Base-by-base conservation (phyloP, 129 eudicot genomes). In the Solidago caesia region DNA sequence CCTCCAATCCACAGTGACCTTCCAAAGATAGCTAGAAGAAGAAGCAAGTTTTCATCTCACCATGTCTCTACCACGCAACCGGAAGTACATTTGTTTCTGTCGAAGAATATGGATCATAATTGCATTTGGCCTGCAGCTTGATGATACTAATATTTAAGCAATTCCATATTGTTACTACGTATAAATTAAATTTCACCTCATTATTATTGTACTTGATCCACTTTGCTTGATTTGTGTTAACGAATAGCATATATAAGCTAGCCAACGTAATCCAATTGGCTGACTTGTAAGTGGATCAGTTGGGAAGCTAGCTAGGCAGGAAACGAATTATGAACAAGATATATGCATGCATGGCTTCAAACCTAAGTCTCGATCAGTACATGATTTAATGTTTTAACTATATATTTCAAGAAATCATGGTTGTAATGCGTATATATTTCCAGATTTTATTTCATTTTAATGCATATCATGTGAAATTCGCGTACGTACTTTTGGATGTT, bases 31-130 rank as follows among this genome's bases (percentile, higher is more conserved):
- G 47, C 63, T 70, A 29, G 45, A 70, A 70, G 45, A 70, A 70
- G 11, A 59, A 44, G n/a, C 58, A 60, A 73, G 68, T 44, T 73
- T 60, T 73, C 58, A 44, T 44, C 68, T 72, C 77, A 45, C 11
- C 45, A 44, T 25, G 68, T 51, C 26, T 70, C 63, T 51, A 70
- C 14, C 44, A 59, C 49, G 55, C 75, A 71, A 71, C 65, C 75
- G n/a, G 52, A 71, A 15, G 53, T 33, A 11, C 25, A 45, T 45
- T 26, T 73, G 48, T 58, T 45, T 58, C 10, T 33, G 62, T 77
- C 75, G 75, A 68, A 58, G 29, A 68, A 29, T 69, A 56, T 68
- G 63, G 75, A 77, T 77, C 75, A 68, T 77, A 47, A 58, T 5
- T 68, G 62, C 61, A 68, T 76, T 47, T 76, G 80, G 80, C 80